Evolutionary conservation across 1,284 basidiomycete genomes (phyloP).

Genomic region (Moniliella sp.): DNA sequence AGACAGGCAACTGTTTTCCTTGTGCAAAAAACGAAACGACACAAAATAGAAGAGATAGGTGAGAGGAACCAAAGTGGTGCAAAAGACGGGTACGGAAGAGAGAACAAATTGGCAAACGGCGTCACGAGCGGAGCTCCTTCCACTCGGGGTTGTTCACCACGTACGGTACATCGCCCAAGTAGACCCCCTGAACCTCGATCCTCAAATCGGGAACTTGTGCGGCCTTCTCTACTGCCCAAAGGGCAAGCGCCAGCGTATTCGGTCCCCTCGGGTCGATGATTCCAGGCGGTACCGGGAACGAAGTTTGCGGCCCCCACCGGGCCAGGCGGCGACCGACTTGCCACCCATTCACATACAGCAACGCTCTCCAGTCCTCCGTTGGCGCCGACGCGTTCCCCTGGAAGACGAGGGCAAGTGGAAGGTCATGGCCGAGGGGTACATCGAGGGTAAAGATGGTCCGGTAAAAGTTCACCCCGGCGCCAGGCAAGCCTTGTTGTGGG

Average conservation of each 20-base stretch:
- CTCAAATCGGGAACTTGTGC: background rate
- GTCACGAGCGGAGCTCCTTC: constrained; percentile 6
- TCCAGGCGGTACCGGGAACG: constrained; percentile 10
- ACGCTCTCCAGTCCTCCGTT: constrained; percentile 4
- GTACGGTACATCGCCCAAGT: background rate
- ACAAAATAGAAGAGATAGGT: too few relatives aligned
- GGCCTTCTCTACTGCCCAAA: constrained; percentile 7
- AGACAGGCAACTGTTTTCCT: too few relatives aligned
- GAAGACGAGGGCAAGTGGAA: constrained; percentile 6
- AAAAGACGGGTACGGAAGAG: too few relatives aligned
- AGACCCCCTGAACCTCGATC: constrained; percentile 1
- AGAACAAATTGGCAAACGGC: too few relatives aligned
- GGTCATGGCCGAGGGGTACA: constrained; percentile 19
- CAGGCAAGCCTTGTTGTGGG: constrained; percentile 30
- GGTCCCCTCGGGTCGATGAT: constrained; percentile 6
- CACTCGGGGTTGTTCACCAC: constrained; percentile 3
- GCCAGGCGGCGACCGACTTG: constrained; percentile 16
- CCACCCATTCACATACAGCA: constrained; percentile 23
- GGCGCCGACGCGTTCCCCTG: background rate
- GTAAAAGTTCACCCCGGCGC: constrained; percentile 57
- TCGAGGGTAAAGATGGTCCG: constrained; percentile 46
- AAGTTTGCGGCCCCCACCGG: constrained; percentile 8
- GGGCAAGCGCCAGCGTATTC: constrained; percentile 8
- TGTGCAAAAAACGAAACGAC: too few relatives aligned
- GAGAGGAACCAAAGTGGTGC: too few relatives aligned